Base-by-base conservation (phyloP, 306 rosid species). In the Rosa multiflora region DNA sequence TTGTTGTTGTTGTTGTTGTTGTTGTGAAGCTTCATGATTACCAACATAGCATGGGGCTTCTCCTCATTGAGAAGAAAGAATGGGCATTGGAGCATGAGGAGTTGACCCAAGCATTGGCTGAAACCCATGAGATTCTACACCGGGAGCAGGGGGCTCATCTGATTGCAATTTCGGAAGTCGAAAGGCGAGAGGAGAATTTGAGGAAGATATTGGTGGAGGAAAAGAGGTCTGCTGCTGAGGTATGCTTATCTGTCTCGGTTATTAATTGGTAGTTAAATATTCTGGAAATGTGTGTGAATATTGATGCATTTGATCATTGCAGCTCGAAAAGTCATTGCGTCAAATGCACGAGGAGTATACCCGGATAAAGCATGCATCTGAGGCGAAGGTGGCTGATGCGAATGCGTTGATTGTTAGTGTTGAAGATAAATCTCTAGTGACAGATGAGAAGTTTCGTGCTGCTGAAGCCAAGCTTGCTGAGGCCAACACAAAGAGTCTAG, bases 1-100 rank as follows among this genome's bases (percentile, higher is more conserved):
- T n/a, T n/a, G n/a, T n/a, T n/a, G n/a, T n/a, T n/a, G n/a, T 23
- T 35, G 67, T 82, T 75, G 55, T 71, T 69, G 77, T 43, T 21
- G 79, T 62, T 55, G 2, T 29, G 4, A 85, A 96, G 99, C 94
- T 96, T 80, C 85, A 84, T 83, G 94, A 93, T 83, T 96, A 96
- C 81, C 97, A 96, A 77, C 77, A 93, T 87, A 96, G 85, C 82
- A 89, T 96, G 96, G 99, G 99, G 68, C 94, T 96, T 85, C 86
- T 96, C 11, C 80, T 96, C 85, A 85, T 96, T 21, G 97, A 96
- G 91, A 93, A 91, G 88, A 89, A 85, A 78, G 92, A 90, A 53
- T 93, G 96, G 96, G 77, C 75, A 73, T 85, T 86, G 21, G 83
- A 90, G 89, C 83, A 76, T 59, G 90, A 91, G 74, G 88, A 86